phyloP scores from a whole-genome alignment of 108 stramenopile species.

The Stephanodiscus triporus region DNA sequence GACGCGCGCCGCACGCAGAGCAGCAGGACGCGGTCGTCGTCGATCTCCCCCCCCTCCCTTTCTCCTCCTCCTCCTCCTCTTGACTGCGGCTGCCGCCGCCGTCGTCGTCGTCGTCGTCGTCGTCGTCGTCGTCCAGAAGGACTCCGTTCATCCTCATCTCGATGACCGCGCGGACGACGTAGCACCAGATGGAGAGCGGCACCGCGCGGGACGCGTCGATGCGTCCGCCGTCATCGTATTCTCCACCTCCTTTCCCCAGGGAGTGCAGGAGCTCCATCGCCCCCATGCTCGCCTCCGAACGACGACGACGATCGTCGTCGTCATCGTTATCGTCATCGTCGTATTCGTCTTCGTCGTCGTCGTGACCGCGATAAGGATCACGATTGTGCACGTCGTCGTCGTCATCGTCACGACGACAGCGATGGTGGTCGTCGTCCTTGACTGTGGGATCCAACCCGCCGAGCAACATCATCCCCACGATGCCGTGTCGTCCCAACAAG shows the following conservation, averaged over 20 bases:
- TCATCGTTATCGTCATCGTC: not conserved
- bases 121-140: not conserved
- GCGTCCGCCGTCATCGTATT: not conserved
- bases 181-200: conserved; percentile 61
- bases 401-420: not conserved
- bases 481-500: conserved; percentile 65
- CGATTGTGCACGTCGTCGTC: not conserved
- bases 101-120: not conserved
- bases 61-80: too few relatives aligned
- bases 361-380: too few relatives aligned
- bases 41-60: too few relatives aligned
- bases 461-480: conserved; percentile 59
- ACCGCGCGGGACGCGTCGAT: conserved; percentile 16
- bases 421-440: conserved; percentile 17
- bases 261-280: conserved; percentile 59
- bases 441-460: conserved; percentile 73
- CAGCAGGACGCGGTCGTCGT: too few relatives aligned
- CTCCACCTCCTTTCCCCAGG: too few relatives aligned
- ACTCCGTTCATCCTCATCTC: conserved; percentile 62
- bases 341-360: not conserved
- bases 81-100: not conserved
- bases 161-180: conserved; percentile 66
- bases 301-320: not conserved
- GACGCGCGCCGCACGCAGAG: not conserved
- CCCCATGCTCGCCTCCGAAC: conserved; percentile 28